These are phyloP conservation scores for Cotoneaster glaucophyllus DNA, from an alignment of 306 rosid species.

Conservation along the genomic window DNA sequence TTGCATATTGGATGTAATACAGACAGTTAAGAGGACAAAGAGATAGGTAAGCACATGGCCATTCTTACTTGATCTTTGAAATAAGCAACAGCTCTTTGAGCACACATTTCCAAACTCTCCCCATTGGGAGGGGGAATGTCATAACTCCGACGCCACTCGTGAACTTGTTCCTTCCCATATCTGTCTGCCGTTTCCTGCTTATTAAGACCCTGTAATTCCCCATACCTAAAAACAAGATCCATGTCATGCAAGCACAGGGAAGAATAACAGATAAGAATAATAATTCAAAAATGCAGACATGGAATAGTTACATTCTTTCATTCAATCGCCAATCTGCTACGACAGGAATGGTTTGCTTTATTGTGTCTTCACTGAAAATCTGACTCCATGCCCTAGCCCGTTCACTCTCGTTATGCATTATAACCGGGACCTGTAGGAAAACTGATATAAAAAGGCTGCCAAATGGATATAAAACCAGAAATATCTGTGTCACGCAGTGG, in stretches of 20 bases:
- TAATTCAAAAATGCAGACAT: constrained; percentile 13
- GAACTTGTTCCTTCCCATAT: constrained; percentile 95
- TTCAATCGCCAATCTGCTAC: constrained; percentile 82
- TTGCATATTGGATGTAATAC: background rate
- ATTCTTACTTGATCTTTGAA: constrained; percentile 70
- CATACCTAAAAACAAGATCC: constrained; percentile 60
- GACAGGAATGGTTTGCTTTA: constrained; percentile 88
- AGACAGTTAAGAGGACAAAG: background rate
- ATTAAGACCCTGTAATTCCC: constrained; percentile 94
- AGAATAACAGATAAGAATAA: constrained; percentile 7
- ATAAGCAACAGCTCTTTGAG: constrained; percentile 97
- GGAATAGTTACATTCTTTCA: constrained; percentile 78
- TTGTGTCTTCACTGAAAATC: constrained; percentile 85
- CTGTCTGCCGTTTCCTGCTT: constrained; percentile 98
- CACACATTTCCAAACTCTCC: constrained; percentile 99
- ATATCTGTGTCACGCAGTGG: background rate
- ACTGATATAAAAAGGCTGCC: constrained; percentile 18
- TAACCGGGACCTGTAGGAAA: constrained; percentile 63
- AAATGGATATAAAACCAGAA: background rate
- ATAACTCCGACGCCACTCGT: constrained; percentile 96
- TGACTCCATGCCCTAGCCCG: constrained; percentile 86
- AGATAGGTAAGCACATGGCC: background rate
- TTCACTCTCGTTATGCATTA: constrained; percentile 82
- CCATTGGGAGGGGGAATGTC: constrained; percentile 95
- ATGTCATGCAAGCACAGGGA: background rate